phyloP scores from a whole-genome alignment of 148 eudicot genomes.

The Salicornia ramosissima region DNA sequence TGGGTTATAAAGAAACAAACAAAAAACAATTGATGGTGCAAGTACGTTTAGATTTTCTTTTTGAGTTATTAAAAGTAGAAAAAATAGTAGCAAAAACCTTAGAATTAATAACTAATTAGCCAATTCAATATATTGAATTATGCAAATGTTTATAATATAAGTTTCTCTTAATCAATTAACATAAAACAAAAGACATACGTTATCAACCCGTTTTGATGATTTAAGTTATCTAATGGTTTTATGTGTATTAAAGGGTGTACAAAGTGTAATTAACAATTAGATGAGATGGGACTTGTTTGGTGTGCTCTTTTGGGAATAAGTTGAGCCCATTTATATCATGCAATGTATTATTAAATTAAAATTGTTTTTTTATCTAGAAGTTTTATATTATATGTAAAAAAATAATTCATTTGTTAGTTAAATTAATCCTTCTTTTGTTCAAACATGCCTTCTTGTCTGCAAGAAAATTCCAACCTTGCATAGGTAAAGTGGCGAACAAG shows the following conservation, averaged over 20 bases:
- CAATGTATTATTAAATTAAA: no score
- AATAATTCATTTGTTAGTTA: neutral
- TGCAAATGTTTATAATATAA: neutral
- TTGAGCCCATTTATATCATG: no score
- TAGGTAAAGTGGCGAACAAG: conserved; percentile 54
- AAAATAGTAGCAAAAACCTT: neutral
- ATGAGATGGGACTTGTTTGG: conserved; percentile 7
- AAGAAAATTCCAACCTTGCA: conserved; percentile 20
- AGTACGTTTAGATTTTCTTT: conserved; percentile 9
- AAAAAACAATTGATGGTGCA: neutral
- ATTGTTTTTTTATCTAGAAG: conserved; percentile 7
- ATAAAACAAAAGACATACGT: neutral
- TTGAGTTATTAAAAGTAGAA: neutral
- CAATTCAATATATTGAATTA: conserved; percentile 6
- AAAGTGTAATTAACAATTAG: conserved; percentile 4
- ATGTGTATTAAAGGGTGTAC: conserved; percentile 25
- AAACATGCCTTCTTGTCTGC: conserved; percentile 42
- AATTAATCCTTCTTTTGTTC: conserved; percentile 14
- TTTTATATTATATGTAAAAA: neutral
- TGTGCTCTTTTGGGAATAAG: conserved; percentile 6
- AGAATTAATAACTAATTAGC: no score
- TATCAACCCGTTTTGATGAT: neutral
- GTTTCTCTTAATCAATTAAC: no score
- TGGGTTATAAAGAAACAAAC: conserved; percentile 14
- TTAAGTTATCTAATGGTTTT: neutral